phyloP scores from a whole-genome alignment of 1,284 basidiomycete genomes.

The Leccinum laetum region DNA sequence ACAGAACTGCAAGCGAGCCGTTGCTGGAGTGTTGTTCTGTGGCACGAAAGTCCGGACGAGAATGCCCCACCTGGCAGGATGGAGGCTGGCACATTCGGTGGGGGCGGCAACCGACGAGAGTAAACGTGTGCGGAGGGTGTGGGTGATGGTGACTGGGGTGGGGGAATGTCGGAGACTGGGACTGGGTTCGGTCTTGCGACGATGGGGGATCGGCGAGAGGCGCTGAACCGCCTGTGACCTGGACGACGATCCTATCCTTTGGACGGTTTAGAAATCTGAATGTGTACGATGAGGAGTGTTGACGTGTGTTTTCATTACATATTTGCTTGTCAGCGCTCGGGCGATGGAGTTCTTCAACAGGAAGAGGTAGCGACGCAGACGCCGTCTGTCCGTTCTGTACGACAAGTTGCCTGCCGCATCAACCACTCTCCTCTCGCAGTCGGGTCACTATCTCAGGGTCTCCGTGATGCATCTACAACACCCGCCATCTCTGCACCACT shows the following conservation, averaged over 20 bases:
- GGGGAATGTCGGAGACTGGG: constrained; percentile 37
- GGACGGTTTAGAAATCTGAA: constrained; percentile 17
- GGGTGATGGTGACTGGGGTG: constrained; percentile 25
- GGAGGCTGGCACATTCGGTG: constrained; percentile 11
- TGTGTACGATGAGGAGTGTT: constrained; percentile 18
- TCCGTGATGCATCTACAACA: constrained; percentile 39
- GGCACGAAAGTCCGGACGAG: constrained; percentile 3
- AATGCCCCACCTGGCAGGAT: constrained; percentile 19
- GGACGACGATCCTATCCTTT: constrained; percentile 25
- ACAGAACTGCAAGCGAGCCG: constrained; percentile 27
- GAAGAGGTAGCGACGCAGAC: constrained; percentile 45
- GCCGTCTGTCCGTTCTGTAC: constrained; percentile 61
- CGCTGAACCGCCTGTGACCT: constrained; percentile 31
- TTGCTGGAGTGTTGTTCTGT: constrained; percentile 5
- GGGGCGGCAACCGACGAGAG: constrained; percentile 26
- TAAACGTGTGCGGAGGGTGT: constrained; percentile 26
- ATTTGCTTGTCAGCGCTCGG: background rate
- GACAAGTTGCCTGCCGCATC: constrained; percentile 56
- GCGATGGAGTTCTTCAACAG: constrained; percentile 41
- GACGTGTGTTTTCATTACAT: constrained; percentile 24
- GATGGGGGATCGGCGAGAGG: constrained; percentile 28
- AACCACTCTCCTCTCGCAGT: constrained; percentile 60
- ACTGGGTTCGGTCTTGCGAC: constrained; percentile 15
- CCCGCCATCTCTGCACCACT: constrained; percentile 69
- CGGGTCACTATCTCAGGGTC: constrained; percentile 53